Conservation (phyloP, 768 basidiomycete species). For the Termitomyces sp. region DNA sequence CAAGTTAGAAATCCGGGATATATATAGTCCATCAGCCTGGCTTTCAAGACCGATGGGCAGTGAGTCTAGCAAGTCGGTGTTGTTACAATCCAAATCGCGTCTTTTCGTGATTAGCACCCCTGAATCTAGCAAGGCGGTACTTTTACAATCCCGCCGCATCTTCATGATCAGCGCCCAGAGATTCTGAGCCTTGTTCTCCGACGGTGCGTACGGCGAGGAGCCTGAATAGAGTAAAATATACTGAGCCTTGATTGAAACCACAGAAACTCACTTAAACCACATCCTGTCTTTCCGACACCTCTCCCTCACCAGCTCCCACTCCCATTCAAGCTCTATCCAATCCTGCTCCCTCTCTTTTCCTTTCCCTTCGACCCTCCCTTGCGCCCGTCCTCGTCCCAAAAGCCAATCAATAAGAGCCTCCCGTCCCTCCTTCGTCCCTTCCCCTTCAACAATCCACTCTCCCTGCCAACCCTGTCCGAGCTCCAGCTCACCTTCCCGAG, state of each 20-base stretch:
- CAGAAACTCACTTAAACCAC: constrained; percentile 7
- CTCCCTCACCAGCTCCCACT: constrained; percentile 10
- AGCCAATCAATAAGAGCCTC: constrained; percentile 47
- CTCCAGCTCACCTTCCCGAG: constrained; percentile 61
- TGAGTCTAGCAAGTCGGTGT: too few relatives aligned
- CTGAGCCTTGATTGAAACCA: background rate
- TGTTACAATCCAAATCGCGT: too few relatives aligned
- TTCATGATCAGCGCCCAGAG: background rate
- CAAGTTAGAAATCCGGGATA: background rate
- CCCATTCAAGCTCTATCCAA: constrained; percentile 7
- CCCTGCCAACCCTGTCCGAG: constrained; percentile 44
- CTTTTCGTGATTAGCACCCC: too few relatives aligned
- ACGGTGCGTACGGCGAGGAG: background rate
- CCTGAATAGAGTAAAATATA: background rate
- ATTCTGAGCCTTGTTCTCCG: background rate
- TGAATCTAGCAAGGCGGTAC: background rate
- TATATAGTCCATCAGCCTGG: background rate
- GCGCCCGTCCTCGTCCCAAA: constrained; percentile 39
- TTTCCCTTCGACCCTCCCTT: constrained; percentile 59
- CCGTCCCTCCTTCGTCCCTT: constrained; percentile 57
- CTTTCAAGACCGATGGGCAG: too few relatives aligned
- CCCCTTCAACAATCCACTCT: constrained; percentile 12
- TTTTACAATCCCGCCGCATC: background rate
- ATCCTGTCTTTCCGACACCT: constrained; percentile 11
- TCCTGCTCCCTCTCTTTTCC: constrained; percentile 52